Base-by-base conservation (phyloP, 441 rosid species). In the Capsella rubella region DNA sequence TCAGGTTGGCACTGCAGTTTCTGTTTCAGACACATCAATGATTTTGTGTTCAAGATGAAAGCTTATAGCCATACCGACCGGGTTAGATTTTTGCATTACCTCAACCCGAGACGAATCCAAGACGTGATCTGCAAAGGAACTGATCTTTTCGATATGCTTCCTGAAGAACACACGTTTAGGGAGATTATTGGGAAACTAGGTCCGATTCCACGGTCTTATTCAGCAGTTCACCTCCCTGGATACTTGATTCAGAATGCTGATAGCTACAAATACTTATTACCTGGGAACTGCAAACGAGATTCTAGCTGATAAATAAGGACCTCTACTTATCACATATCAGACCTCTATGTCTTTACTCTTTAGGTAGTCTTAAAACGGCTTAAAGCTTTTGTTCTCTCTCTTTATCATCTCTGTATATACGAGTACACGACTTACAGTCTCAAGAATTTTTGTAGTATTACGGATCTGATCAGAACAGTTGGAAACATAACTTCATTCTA, bases 1-100 rank as follows among this genome's bases (percentile, higher is more conserved):
- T 69, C 97, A 5, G 98, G 98, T 14, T 93, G 98, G 98, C 97
- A 93, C 70, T 93, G 98, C 79, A 93, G 98, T 82, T 93, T 93
- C 82, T 93, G 98, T 75, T 93, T 93, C 75, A 86, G 97, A 61
- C 67, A 69, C 74, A 85, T 93, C 53, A 80, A 62, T n/a, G 95
- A 91, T 57, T 93, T 91, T 62, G 76, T 89, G 31, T 93, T 93
- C 83, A 93, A 93, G 90, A 93, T 93, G 97, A 91, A 90, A 80
- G 98, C 96, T 47, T 93, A 93, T 69, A 91, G 98, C 84, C 98
- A 91, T 67, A 78, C 79, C 0, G 98, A 93, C 74, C 84, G 97
- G 21, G 96, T 91, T 65, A 84, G 97, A 67, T 93, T 91, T 77
- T 56, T 86, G 40, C 92, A 90, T 82, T 93, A 82, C 64, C 79